Percentiles rank a stretch among this genome's conserved stretches.
phyloP scores from a whole-genome alignment of 148 eudicot genomes.

The Pouteria glomerata region DNA sequence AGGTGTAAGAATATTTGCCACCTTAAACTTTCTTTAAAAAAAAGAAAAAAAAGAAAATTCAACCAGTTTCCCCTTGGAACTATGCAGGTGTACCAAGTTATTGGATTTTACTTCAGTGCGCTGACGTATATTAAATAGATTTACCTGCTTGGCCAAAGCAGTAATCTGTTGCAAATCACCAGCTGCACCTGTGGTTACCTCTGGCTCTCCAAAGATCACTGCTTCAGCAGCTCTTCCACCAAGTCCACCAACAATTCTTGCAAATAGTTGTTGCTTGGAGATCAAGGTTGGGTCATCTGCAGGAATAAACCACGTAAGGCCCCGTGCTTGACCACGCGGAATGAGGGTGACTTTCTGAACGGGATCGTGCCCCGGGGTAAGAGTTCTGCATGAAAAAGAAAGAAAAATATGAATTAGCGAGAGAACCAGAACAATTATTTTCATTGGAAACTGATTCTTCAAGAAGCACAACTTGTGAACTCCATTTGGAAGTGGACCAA shows the following conservation, averaged over 20 bases:
- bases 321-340: slow-evolving; percentile 99
- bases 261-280: slow-evolving; percentile 92
- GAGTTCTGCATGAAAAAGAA: slow-evolving; percentile 52
- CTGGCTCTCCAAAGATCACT: slow-evolving; percentile 90
- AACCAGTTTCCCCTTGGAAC: no score
- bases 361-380: slow-evolving; percentile 98
- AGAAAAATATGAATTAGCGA: background rate
- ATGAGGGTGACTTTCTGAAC: slow-evolving; percentile 95
- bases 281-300: slow-evolving; percentile 95
- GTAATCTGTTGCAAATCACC: slow-evolving; percentile 98
- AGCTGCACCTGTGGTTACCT: slow-evolving; percentile 97
- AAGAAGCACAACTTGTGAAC: background rate
- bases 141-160: slow-evolving; percentile 94
- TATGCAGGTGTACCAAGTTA: background rate
- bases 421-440: background rate
- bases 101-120: background rate
- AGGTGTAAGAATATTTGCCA: background rate
- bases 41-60: background rate
- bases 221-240: slow-evolving; percentile 99
- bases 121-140: background rate
- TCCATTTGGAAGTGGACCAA: background rate
- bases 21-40: background rate
- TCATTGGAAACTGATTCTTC: background rate
- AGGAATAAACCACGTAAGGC: slow-evolving; percentile 98
- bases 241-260: slow-evolving; percentile 97